Evolutionary conservation across 2,329 filamentous ascomycete genomes (phyloP).

Genomic region (Cladosporium austrohemisphaericum): DNA sequence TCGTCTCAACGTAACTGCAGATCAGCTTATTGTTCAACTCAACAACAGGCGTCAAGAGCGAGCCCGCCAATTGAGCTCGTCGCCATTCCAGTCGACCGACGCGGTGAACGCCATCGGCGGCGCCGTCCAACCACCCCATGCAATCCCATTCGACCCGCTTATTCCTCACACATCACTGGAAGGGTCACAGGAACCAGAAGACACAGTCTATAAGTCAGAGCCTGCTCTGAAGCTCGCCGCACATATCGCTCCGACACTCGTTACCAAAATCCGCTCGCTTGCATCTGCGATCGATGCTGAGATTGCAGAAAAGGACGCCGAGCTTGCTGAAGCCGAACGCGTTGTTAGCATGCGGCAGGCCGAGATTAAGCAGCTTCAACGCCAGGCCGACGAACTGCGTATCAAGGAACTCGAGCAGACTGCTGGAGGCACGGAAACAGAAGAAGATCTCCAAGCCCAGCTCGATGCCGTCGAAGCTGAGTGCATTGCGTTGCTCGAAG

Average conservation of each 20-base stretch:
- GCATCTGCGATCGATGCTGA: slow-evolving; percentile 64
- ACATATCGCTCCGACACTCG: slow-evolving; percentile 57
- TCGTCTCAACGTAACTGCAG: slow-evolving; percentile 73
- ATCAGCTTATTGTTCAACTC: slow-evolving; percentile 71
- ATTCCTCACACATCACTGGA: slow-evolving; percentile 20
- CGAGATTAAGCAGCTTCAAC: slow-evolving; percentile 60
- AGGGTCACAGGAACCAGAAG: slow-evolving; percentile 27
- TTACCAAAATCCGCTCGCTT: slow-evolving; percentile 42
- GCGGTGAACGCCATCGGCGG: slow-evolving; percentile 18
- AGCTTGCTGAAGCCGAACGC: slow-evolving; percentile 45
- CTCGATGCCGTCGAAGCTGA: slow-evolving; percentile 38
- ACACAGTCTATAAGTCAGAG: slow-evolving; percentile 40
- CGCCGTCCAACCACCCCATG: slow-evolving; percentile 25
- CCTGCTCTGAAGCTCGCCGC: slow-evolving; percentile 58
- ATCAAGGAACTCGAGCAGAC: slow-evolving; percentile 53
- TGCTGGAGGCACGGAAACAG: slow-evolving; percentile 30
- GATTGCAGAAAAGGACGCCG: slow-evolving; percentile 65
- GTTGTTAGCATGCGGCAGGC: slow-evolving; percentile 58
- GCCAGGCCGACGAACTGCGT: slow-evolving; percentile 49
- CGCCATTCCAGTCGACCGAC: slow-evolving; percentile 41
- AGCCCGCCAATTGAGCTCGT: slow-evolving; percentile 69
- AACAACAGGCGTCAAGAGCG: slow-evolving; percentile 66
- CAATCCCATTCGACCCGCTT: slow-evolving; percentile 27
- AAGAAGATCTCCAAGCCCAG: slow-evolving; percentile 34
- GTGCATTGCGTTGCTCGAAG: slow-evolving; percentile 41